phyloP scores from a whole-genome alignment of 2,329 filamentous ascomycete species.

The Podosphaera fusca region DNA sequence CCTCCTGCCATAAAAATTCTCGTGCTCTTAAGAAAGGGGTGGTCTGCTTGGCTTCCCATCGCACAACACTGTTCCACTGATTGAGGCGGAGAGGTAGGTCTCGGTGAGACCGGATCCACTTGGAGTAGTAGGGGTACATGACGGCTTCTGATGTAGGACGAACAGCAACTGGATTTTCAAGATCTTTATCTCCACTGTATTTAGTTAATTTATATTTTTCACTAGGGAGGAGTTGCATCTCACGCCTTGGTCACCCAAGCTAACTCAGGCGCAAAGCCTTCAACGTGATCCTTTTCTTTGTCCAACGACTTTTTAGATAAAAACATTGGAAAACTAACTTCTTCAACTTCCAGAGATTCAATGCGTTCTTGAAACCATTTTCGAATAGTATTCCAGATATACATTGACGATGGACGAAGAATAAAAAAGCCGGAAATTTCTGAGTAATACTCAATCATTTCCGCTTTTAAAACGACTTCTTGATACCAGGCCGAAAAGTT shows the following conservation, averaged over 20 bases:
- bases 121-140: slow-evolving; percentile 90
- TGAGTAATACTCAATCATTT: slow-evolving; percentile 87
- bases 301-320: slow-evolving; percentile 68
- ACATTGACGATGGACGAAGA: slow-evolving; percentile 48
- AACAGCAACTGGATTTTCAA: slow-evolving; percentile 56
- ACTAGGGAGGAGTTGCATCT: slow-evolving; percentile 13
- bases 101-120: slow-evolving; percentile 91
- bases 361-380: slow-evolving; percentile 53
- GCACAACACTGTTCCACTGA: slow-evolving; percentile 87
- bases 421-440: slow-evolving; percentile 97
- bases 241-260: slow-evolving; percentile 73
- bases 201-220: slow-evolving; percentile 10
- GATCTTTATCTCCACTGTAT: slow-evolving; percentile 61
- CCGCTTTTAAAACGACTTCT: slow-evolving; percentile 87
- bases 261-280: slow-evolving; percentile 89
- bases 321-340: slow-evolving; percentile 93
- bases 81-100: slow-evolving; percentile 86
- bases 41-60: slow-evolving; percentile 93
- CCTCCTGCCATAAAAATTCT: slow-evolving; percentile 97
- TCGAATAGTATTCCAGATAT: slow-evolving; percentile 42
- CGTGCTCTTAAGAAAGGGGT: slow-evolving; percentile 73
- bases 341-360: slow-evolving; percentile 77
- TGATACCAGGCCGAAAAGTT: slow-evolving; percentile 95
- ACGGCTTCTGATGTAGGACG: slow-evolving; percentile 51
- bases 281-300: slow-evolving; percentile 76